Evolutionary conservation across 192 early-diverging fungal genomes (phyloP).

Genomic region (Dispira parvispora): DNA sequence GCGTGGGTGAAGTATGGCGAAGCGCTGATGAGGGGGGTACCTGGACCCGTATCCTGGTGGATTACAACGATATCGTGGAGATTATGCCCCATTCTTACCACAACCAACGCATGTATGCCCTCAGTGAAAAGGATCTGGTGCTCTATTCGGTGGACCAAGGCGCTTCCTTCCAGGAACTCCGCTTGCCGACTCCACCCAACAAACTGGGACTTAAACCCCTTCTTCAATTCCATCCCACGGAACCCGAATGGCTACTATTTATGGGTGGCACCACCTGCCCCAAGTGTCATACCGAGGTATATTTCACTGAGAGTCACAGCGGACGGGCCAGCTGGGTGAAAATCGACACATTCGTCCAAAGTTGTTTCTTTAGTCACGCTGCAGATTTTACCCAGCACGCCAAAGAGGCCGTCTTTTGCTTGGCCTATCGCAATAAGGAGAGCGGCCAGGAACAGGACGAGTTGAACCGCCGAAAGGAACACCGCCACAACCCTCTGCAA

Average conservation of each 20-base stretch:
- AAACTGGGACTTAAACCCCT: conserved; percentile 39
- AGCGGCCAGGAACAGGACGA: conserved; percentile 30
- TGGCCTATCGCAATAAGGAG: conserved; percentile 39
- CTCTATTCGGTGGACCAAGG: conserved; percentile 42
- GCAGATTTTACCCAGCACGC: conserved; percentile 38
- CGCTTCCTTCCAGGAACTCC: conserved; percentile 25
- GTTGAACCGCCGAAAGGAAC: conserved; percentile 21
- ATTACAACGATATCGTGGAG: conserved; percentile 22
- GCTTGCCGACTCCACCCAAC: conserved; percentile 45
- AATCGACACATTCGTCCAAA: conserved; percentile 65
- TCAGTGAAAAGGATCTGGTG: conserved; percentile 29
- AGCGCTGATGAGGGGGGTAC: conserved; percentile 55
- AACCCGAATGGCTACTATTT: conserved; percentile 79
- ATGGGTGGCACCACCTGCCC: conserved; percentile 37
- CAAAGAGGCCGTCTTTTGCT: conserved; percentile 60
- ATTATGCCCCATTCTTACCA: conserved; percentile 59
- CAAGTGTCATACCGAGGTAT: conserved; percentile 53
- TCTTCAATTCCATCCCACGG: conserved; percentile 75
- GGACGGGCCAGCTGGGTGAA: conserved; percentile 36
- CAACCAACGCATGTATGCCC: conserved; percentile 42
- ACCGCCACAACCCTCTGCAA: conserved; percentile 46
- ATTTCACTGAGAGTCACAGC: conserved; percentile 53
- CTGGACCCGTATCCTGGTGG: conserved; percentile 39
- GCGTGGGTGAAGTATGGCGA: conserved; percentile 41
- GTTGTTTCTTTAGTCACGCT: conserved; percentile 65